Percentiles rank a stretch among this genome's conserved stretches.
Conservation (phyloP, 2,329 filamentous ascomycete genomes). For the Trichoderma guizhouense region DNA sequence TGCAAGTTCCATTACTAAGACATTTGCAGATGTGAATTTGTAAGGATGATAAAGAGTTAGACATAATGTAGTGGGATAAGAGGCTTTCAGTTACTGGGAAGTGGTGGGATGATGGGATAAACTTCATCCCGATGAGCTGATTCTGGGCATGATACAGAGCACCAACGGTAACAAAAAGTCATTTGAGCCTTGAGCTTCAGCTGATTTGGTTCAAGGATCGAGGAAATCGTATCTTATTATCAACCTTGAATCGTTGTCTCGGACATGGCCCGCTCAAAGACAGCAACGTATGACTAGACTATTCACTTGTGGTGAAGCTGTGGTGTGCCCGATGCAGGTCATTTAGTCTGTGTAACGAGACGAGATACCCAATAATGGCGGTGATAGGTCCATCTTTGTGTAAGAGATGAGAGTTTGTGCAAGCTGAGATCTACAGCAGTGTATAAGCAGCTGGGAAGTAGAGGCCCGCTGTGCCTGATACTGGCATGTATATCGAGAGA, state of each 20-base stretch:
- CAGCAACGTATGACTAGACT: slow-evolving; percentile 2
- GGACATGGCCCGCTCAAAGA: neutral
- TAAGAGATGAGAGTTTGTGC: neutral
- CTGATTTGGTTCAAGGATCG: neutral
- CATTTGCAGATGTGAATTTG: neutral
- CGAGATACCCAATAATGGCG: neutral
- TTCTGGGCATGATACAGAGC: neutral
- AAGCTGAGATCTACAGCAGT: neutral
- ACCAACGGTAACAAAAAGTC: neutral
- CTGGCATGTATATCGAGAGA: neutral
- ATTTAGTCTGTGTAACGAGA: neutral
- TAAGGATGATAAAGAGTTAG: neutral
- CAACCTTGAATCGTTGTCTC: neutral
- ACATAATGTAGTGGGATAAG: neutral
- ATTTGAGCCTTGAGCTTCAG: neutral
- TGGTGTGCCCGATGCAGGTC: neutral
- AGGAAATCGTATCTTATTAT: neutral
- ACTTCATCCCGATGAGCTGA: neutral
- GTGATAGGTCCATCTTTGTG: neutral
- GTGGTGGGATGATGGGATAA: neutral
- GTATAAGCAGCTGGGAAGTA: neutral
- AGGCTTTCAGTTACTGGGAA: neutral
- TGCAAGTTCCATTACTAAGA: neutral
- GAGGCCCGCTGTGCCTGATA: neutral
- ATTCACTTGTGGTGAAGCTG: neutral